Evolutionary conservation across 495 filamentous ascomycete genomes (phyloP), one percentile per base, ranked within the genome.

Genomic region (Penicillium pulvis): DNA sequence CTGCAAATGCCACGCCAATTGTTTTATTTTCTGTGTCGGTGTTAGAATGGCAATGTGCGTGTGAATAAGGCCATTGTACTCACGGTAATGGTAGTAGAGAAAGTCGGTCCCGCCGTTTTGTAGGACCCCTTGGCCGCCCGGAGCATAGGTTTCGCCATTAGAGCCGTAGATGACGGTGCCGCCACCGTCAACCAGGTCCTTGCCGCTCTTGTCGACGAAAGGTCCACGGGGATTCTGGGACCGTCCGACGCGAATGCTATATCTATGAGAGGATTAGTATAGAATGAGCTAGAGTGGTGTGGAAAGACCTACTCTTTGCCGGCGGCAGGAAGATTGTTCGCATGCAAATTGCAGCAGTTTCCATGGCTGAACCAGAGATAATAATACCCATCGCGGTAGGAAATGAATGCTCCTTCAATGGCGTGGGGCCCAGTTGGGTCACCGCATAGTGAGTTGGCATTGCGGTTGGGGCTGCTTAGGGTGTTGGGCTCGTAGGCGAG

Each of bases 321-420:
- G 1, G 75, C 60, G 0, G 79, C 67, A 0, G 87, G 87, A 20
- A 73, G 68, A n/a, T 62, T 60, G 28, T 64, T 62, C 10, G 64
- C 17, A 53, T 80, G 75, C 48, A 85, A 80, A 12, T 82, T 81
- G 64, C 90, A 93, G 75, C 90, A 93, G n/a, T 69, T 63, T 0
- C 90, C 89, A 45, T 81, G 77, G 58, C 83, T 88, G 70, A 82
- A 88, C 76, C 90, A 91, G 0, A 93, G 75, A 64, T 91, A 92
- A 59, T 87, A 91, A 50, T 81, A 90, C 1, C 65, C 73, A 1
- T 73, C 75, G 17, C 82, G 64, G 54, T 81, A 81, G 55, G 82
- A 87, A 24, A 87, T 71, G 53, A 78, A 88, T 0, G 79, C 60
- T 4, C 83, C 85, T 31, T 78, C 75, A 12, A 76, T 65, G 6